Evolutionary conservation across 805 yeast genomes (phyloP), one percentile per base, ranked within the genome.

Genomic region (Saccharomyces kudriavzevii): DNA sequence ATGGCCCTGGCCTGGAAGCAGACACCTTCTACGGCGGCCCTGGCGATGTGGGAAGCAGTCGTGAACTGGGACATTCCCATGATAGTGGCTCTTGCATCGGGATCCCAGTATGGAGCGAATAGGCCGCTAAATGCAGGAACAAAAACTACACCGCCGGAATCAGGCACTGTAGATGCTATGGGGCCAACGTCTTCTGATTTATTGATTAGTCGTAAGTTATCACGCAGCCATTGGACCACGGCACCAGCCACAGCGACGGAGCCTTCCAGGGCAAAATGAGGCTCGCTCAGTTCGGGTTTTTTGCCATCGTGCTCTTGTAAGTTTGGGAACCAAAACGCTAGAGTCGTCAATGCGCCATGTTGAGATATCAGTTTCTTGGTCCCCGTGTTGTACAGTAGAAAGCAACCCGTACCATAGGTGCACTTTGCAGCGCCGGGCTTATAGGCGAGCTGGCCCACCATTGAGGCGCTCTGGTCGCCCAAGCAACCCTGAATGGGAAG

Each of bases 201-300:
- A 61, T 82, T 83, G 61, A 91, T 87, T 64, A 91, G 74, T 60
- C 87, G 85, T 72, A 91, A 79, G 73, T 90, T 90, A 72, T 91
- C 96, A 66, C 96, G 79, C 61, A 92, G 78, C 96, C 97, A 91
- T 72, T 89, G 96, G 59, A 91, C 89, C 61, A 87, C 87, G 9
- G 96, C 84, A 29, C 98, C 97, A 24, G 97, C 97, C 52, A 90
- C 97, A 2, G 97, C 95, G 63, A 92, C 88, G 6, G 97, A 89
- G 51, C 98, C 98, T 72, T 91, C 98, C 51, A 91, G 74, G 11
- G 97, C 97, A 71, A 81, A 91, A 59, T 86, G 89, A 5, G 97
- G 96, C 61, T 77, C 69, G 27, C 55, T 54, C 14, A 54, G 29
- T 55, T 73, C 69, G 10, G 43, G 43, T 29, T 56, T 53, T 5